phyloP scores from a whole-genome alignment of 306 rosid species.

The Trifolium pratense region DNA sequence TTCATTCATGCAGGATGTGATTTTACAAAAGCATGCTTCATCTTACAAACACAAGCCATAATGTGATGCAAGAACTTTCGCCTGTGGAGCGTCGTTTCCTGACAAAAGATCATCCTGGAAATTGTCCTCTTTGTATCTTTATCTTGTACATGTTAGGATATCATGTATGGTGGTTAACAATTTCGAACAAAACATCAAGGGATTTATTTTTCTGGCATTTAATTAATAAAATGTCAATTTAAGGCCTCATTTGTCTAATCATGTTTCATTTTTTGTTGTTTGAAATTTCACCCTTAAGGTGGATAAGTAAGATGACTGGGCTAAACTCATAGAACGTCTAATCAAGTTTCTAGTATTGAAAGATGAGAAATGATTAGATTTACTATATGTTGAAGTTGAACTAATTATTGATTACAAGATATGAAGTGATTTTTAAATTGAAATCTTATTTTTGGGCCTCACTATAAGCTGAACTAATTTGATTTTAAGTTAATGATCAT shows the following conservation, averaged over 20 bases:
- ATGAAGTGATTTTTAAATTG: not conserved
- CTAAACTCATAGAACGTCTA: no score
- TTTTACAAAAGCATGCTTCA: slow-evolving; percentile 44
- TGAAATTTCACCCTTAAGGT: no score
- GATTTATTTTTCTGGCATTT: slow-evolving; percentile 38
- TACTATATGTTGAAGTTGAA: not conserved
- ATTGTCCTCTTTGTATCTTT: slow-evolving; percentile 34
- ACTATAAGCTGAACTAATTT: not conserved
- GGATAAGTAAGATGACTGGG: no score
- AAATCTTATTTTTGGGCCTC: not conserved
- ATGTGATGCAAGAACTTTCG: slow-evolving; percentile 40
- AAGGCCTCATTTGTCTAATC: slow-evolving; percentile 10
- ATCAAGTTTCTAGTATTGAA: not conserved
- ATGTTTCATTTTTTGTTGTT: no score
- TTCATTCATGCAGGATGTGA: slow-evolving; percentile 56
- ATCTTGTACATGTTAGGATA: slow-evolving; percentile 50
- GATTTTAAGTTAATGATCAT: not conserved
- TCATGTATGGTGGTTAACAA: slow-evolving; percentile 46
- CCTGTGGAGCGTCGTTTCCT: slow-evolving; percentile 40
- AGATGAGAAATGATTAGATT: not conserved
- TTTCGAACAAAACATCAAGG: slow-evolving; percentile 48
- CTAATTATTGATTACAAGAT: not conserved
- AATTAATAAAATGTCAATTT: slow-evolving; percentile 29
- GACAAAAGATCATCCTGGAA: slow-evolving; percentile 39
- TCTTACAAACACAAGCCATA: slow-evolving; percentile 45